These are phyloP conservation scores for Tirmania nivea DNA, from an alignment of 495 filamentous ascomycete species.

Conservation along the genomic window DNA sequence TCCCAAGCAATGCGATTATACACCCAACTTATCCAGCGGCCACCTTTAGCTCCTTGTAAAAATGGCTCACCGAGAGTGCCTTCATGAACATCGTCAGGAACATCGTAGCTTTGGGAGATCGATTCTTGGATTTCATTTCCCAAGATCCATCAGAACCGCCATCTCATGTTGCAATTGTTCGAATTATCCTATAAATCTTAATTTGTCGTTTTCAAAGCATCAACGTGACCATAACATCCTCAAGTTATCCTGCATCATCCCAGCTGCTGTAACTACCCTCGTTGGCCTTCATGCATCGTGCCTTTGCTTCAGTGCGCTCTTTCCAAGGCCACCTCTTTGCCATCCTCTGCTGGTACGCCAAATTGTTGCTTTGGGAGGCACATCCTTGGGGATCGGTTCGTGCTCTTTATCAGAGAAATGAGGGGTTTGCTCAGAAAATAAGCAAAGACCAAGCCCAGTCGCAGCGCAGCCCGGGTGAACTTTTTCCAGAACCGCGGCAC, in stretches of 20 bases:
- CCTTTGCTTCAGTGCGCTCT: constrained; percentile 77
- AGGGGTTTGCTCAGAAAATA: too few relatives aligned
- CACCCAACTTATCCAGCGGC: background rate
- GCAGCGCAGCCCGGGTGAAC: too few relatives aligned
- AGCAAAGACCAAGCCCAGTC: too few relatives aligned
- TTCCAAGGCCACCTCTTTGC: constrained; percentile 92
- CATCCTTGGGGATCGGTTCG: too few relatives aligned
- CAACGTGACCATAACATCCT: constrained; percentile 98
- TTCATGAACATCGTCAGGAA: constrained; percentile 97
- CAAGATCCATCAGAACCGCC: constrained; percentile 86
- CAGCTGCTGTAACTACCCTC: constrained; percentile 79
- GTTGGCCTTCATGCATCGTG: constrained; percentile 24
- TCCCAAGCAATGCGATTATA: too few relatives aligned
- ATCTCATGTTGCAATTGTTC: constrained; percentile 98
- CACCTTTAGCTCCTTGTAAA: constrained; percentile 29
- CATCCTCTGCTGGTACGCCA: constrained; percentile 68
- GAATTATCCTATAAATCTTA: constrained; percentile 86
- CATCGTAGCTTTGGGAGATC: constrained; percentile 74
- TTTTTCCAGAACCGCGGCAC: too few relatives aligned
- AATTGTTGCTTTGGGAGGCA: too few relatives aligned
- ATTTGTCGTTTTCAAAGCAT: constrained; percentile 90
- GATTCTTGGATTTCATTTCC: constrained; percentile 97
- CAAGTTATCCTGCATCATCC: constrained; percentile 97
- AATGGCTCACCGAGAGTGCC: too few relatives aligned
- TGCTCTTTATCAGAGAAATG: too few relatives aligned